These are phyloP conservation scores for Casuarina glauca DNA, from an alignment of 306 rosid genomes.

Conservation along the genomic window DNA sequence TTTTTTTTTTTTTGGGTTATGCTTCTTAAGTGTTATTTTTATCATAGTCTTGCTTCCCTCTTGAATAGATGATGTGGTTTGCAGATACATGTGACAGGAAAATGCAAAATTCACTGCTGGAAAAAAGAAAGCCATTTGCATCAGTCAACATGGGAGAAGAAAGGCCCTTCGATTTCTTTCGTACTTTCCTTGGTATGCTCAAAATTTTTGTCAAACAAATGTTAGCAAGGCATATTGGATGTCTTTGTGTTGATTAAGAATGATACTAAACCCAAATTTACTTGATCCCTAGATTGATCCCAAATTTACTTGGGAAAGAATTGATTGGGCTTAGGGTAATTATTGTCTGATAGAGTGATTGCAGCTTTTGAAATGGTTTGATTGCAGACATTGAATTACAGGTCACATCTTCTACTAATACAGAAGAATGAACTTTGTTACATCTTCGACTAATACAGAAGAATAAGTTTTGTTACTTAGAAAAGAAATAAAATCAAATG, in stretches of 20 bases:
- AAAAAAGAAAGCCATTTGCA: constrained; percentile 64
- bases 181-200: constrained; percentile 69
- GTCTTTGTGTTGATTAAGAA: constrained; percentile 16
- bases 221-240: neutral
- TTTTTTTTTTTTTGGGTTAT: neutral
- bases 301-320: neutral
- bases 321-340: neutral
- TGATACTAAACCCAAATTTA: constrained; percentile 9
- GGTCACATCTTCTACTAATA: neutral
- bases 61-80: constrained; percentile 41
- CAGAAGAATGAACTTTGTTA: neutral
- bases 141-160: constrained; percentile 64
- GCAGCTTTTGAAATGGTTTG: neutral
- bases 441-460: too few species aligned
- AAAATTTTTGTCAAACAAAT: constrained; percentile 6
- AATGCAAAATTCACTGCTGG: constrained; percentile 33
- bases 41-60: constrained; percentile 23
- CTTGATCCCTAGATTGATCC: neutral
- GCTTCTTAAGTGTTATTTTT: constrained; percentile 4
- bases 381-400: neutral
- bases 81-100: constrained; percentile 60
- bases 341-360: neutral
- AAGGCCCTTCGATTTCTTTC: constrained; percentile 81
- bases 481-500: too few species aligned
- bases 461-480: too few species aligned